These are phyloP conservation scores for Diaporthe eres DNA, from an alignment of 2,329 filamentous ascomycete species.

Conservation along the genomic window DNA sequence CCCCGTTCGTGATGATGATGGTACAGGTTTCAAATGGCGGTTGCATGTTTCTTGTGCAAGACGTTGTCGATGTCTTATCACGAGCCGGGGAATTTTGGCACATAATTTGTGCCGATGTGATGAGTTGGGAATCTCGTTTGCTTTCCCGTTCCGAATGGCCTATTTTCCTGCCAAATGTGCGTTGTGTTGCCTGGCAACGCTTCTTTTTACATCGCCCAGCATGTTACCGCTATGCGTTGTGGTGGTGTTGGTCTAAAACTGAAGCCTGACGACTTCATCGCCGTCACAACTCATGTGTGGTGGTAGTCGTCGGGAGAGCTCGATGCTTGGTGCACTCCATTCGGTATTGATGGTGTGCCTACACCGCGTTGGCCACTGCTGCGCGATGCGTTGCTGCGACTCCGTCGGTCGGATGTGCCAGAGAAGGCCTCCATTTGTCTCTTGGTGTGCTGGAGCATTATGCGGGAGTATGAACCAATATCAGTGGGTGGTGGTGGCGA, in stretches of 20 bases:
- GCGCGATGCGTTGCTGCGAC: conserved; percentile 18
- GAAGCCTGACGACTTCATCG: neutral
- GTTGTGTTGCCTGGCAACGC: neutral
- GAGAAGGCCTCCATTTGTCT: conserved; percentile 73
- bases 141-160: neutral
- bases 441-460: conserved; percentile 77
- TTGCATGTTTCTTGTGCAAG: neutral
- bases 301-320: conserved; percentile 42
- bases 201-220: neutral
- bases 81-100: neutral
- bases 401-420: conserved; percentile 57
- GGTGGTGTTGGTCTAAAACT: neutral
- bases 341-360: conserved; percentile 46
- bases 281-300: conserved; percentile 42
- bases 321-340: conserved; percentile 43
- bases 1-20: neutral
- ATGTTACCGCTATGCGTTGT: neutral
- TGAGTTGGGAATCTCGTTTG: conserved; percentile 16
- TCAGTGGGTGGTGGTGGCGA: conserved; percentile 49
- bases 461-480: conserved; percentile 64
- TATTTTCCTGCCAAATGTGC: neutral
- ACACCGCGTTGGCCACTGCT: conserved; percentile 31
- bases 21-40: neutral
- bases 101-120: too few species aligned
- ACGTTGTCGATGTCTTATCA: neutral